Percentiles rank a stretch among this genome's conserved stretches.
phyloP scores from a whole-genome alignment of 345 rosid genomes.

The Bruguiera sexangula region DNA sequence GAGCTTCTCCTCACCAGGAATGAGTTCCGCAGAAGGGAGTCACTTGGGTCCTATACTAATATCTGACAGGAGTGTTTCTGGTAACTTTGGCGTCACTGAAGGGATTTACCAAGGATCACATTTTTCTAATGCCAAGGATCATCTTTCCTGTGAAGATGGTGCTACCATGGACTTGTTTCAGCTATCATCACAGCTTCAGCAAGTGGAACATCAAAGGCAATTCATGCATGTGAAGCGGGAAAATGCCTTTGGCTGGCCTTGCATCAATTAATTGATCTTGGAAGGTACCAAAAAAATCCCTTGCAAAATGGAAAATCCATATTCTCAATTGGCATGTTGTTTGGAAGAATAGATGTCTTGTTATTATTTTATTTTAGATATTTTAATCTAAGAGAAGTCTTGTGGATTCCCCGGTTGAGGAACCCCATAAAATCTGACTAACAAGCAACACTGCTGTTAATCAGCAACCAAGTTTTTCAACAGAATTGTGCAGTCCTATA shows the following conservation, averaged over 20 bases:
- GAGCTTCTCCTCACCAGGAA: slow-evolving; percentile 28
- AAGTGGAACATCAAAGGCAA: slow-evolving; percentile 65
- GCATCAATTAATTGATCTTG: slow-evolving; percentile 21
- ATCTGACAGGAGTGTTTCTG: slow-evolving; percentile 27
- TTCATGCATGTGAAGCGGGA: slow-evolving; percentile 49
- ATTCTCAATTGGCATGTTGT: background rate
- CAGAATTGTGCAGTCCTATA: background rate
- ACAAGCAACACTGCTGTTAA: background rate
- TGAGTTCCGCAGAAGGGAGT: slow-evolving; percentile 36
- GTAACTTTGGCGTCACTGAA: slow-evolving; percentile 28
- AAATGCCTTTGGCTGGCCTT: slow-evolving; percentile 39
- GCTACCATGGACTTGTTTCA: slow-evolving; percentile 64
- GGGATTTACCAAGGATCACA: slow-evolving; percentile 34
- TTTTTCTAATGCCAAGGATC: slow-evolving; percentile 26
- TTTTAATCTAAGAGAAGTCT: background rate
- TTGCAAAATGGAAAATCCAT: background rate
- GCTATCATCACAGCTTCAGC: slow-evolving; percentile 68
- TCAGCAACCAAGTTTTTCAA: background rate
- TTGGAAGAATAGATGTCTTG: background rate
- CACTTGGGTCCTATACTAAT: slow-evolving; percentile 26
- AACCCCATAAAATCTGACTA: background rate
- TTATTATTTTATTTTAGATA: background rate
- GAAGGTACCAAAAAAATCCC: slow-evolving; percentile 17
- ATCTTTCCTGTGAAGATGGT: slow-evolving; percentile 33
- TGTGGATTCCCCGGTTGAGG: background rate